Base-by-base conservation (phyloP, 306 rosid species). In the Spatholobus suberectus region DNA sequence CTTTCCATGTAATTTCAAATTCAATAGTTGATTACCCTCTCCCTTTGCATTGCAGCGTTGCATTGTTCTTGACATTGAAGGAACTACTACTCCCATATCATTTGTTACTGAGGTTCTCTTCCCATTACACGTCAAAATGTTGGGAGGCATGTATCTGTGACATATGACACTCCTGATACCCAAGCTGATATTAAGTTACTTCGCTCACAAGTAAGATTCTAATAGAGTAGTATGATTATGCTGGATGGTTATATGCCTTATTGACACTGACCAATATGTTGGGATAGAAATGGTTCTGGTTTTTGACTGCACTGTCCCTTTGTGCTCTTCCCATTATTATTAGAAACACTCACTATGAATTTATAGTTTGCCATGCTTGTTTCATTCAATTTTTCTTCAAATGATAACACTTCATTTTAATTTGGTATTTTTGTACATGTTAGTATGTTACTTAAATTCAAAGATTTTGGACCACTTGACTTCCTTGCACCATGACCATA, bases 51-150 rank as follows among this genome's bases (percentile, higher is more conserved):
- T 87, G 86, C 92, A 94, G 98, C 85, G 71, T 15, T 91, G 92
- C 74, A 75, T 94, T 86, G 91, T 94, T 87, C 98, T 94, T 58
- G 98, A 94, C 90, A 92, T 94, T 59, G 98, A 94, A 77, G 98
- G 98, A 72, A 92, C 98, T 52, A 94, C 98, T 38, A 90, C 94
- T 70, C 98, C 98, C 7, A 94, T 92, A 82, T 91, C 98, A 17
- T 94, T 94, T 76, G 98, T 94, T 57, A 46, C 93, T 5, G 97
- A 92, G 59, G 91, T 92, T 84, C 98, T 94, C 73, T 94, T 94
- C 86, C 94, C 94, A 14, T 94, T 83, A 97, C 98, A 20, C 88
- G 89, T 63, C 81, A 88, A 62, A 91, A 90, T 84, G 97, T 91
- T 83, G 90, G 80, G 65, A 94, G 89, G 88, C 97, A 94, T 82